A percentile compares a stretch with the other conserved stretches of the same genome.
These are phyloP conservation scores for Verticillium dahliae DNA, from an alignment of 2,329 filamentous ascomycete species.

Conservation along the genomic window DNA sequence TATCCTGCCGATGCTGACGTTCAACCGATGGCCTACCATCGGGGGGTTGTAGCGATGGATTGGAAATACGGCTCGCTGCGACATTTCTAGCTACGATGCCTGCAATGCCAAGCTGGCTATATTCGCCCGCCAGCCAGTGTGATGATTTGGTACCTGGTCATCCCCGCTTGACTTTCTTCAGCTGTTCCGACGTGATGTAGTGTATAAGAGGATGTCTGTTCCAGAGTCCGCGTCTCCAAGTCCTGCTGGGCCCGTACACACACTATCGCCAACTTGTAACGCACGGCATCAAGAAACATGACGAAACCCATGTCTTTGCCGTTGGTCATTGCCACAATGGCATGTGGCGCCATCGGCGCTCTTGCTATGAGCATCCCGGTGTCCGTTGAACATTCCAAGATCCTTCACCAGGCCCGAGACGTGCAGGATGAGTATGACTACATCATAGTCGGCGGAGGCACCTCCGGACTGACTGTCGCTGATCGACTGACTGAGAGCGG, in stretches of 20 bases:
- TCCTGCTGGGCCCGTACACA: neutral
- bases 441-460: conserved; percentile 15
- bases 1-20: neutral
- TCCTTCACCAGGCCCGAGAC: neutral
- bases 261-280: no score
- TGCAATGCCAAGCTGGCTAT: neutral
- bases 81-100: neutral
- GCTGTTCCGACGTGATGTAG: neutral
- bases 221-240: neutral
- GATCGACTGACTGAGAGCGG: conserved; percentile 12
- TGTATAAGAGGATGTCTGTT: neutral
- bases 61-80: neutral
- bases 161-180: neutral
- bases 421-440: conserved; percentile 14
- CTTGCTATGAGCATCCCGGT: neutral
- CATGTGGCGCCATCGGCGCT: neutral
- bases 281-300: neutral
- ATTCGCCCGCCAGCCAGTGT: neutral
- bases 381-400: conserved; percentile 3
- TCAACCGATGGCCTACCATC: neutral
- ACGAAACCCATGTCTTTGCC: neutral
- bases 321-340: neutral
- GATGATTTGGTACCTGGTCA: neutral
- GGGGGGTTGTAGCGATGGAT: neutral
- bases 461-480: conserved; percentile 11